Conservation (phyloP, 2,329 filamentous ascomycete genomes). For the Sarocladium brachiariae region DNA sequence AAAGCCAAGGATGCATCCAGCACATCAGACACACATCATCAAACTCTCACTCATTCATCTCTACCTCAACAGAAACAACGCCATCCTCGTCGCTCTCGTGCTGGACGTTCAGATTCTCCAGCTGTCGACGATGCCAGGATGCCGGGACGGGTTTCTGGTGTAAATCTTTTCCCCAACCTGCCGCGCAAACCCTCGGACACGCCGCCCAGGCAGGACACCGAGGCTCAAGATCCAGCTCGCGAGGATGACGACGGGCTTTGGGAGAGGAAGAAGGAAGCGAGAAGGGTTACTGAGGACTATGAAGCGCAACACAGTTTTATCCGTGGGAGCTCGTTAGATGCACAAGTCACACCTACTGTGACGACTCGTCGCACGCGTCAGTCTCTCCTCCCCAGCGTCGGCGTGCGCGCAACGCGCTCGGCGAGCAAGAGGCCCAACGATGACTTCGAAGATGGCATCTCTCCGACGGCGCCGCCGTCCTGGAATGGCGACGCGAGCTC, state of each 20-base stretch:
- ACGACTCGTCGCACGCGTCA: conserved; percentile 29
- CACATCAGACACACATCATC: conserved; percentile 24
- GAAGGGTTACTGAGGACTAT: conserved; percentile 31
- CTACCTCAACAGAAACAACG: conserved; percentile 1
- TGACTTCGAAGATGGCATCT: conserved; percentile 36
- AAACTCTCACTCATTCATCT: conserved; percentile 21
- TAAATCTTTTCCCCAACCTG: conserved; percentile 24
- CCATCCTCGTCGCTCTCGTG: conserved; percentile 2
- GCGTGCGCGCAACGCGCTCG: conserved; percentile 39
- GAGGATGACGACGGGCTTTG: conserved; percentile 26
- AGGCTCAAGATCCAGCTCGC: conserved; percentile 15
- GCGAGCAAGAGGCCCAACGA: conserved; percentile 48
- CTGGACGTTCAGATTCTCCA: not conserved
- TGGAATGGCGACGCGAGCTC: conserved; percentile 36
- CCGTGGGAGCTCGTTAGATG: conserved; percentile 21
- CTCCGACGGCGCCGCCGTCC: conserved; percentile 6
- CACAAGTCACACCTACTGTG: conserved; percentile 24
- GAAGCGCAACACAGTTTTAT: conserved; percentile 31
- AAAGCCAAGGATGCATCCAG: conserved; percentile 25
- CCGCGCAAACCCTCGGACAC: conserved; percentile 6
- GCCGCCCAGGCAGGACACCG: not conserved
- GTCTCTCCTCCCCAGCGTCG: conserved; percentile 23
- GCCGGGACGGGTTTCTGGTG: conserved; percentile 29
- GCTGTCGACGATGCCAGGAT: conserved; percentile 26
- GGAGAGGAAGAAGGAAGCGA: conserved; percentile 27